Evolutionary conservation across 164 flowering plant genomes (phyloP).

Genomic region (Macadamia tetraphylla): DNA sequence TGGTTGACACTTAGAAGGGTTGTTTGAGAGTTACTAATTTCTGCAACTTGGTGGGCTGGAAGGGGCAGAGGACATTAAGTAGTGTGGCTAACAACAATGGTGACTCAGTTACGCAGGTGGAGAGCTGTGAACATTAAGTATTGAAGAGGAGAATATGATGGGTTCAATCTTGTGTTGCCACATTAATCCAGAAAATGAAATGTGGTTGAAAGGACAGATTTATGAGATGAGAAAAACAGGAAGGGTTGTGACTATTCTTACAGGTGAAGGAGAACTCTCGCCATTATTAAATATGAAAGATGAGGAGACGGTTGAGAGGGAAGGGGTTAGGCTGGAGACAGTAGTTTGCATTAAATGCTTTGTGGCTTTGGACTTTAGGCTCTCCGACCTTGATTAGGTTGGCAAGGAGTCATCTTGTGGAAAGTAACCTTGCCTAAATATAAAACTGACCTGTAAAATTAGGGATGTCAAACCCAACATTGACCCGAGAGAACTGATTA

Average conservation of each 20-base stretch:
- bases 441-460: no score
- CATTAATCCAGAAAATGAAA: no score
- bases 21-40: not conserved
- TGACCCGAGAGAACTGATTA: no score
- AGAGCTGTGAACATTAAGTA: not conserved
- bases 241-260: not conserved
- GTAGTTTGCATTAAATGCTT: not conserved
- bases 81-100: not conserved
- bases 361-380: no score
- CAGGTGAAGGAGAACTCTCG: no score
- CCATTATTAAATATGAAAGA: not conserved
- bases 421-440: no score
- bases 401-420: no score
- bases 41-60: not conserved
- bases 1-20: not conserved
- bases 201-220: not conserved
- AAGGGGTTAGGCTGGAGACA: not conserved
- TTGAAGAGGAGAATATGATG: not conserved
- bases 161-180: no score
- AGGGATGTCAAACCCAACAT: no score
- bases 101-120: not conserved
- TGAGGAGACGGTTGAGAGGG: not conserved
- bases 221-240: not conserved
- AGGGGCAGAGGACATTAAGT: not conserved
- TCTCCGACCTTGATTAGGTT: no score